Evolutionary conservation across 176 grass and related monocot species (phyloP), one percentile per base, ranked within the genome.

Genomic region (Zoysia pacifica): DNA sequence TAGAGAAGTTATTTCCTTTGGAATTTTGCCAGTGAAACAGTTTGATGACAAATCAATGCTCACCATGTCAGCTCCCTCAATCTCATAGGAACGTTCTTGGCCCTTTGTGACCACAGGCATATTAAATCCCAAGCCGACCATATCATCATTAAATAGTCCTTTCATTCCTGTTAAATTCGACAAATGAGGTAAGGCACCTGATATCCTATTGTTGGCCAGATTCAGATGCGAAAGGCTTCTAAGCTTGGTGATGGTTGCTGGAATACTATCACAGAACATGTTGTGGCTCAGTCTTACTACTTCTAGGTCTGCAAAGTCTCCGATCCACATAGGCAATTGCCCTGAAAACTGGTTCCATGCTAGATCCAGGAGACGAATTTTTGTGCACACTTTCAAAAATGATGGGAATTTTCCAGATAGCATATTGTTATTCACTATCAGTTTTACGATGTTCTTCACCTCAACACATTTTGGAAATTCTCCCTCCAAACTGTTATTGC

Each of bases 11-110:
- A 91, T 47, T 44, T 86, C 70, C 28, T 46, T 1, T 9, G 84
- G 69, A 14, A 90, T 86, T 4, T 55, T 14, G 38, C 79, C 88
- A 10, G 2, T 6, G 5, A 90, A 42, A 6, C 42, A 61, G 41
- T 90, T 90, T 18, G 6, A n/a, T 16, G 87, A 90, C 7, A 90
- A 20, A 28, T 90, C 83, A 16, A 90, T 55, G 39, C 37, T 69
- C 14, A 44, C 59, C 6, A 10, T 11, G 7, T 11, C 5, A 2
- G 48, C 8, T 11, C 13, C 2, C 11, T 12, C 28, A 28, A 28
- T 28, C 28, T 51, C 0, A 3, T 53, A 53, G 51, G 1, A 2
- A 15, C 12, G 51, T 53, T 53, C 51, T 4, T 15, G 13, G 0
- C 51, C 51, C 13, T 53, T 53, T 0, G 13, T 53, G 13, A 15